Percentiles rank a stretch among this genome's conserved stretches.
Evolutionary conservation across 2,329 filamentous ascomycete species (phyloP).

Genomic region (Apiospora saccharicola): DNA sequence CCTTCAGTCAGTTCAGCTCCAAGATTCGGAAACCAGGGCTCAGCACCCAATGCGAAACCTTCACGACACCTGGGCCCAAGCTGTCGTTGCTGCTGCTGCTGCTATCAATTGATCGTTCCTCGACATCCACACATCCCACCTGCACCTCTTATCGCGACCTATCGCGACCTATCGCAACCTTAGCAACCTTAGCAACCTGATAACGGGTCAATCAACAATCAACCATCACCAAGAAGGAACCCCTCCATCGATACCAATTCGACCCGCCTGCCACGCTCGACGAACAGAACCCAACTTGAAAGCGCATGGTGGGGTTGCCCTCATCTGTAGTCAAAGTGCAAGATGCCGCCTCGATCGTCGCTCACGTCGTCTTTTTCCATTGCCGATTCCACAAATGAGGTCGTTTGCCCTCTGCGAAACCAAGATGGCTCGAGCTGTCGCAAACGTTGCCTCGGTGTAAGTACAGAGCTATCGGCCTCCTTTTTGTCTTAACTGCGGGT

Average conservation of each 20-base stretch:
- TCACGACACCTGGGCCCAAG: slow-evolving; percentile 12
- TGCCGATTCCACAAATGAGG: slow-evolving; percentile 91
- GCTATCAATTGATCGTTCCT: slow-evolving; percentile 17
- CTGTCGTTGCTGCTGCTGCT: background rate
- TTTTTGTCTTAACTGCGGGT: background rate
- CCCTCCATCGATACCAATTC: slow-evolving; percentile 8
- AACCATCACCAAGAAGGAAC: slow-evolving; percentile 13
- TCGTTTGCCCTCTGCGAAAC: slow-evolving; percentile 94
- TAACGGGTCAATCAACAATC: slow-evolving; percentile 21
- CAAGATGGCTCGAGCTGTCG: slow-evolving; percentile 97
- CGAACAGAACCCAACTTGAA: background rate
- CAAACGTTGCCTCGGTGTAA: slow-evolving; percentile 97
- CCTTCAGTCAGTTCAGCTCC: slow-evolving; percentile 14
- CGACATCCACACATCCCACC: slow-evolving; percentile 18
- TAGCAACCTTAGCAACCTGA: slow-evolving; percentile 22
- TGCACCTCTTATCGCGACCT: slow-evolving; percentile 21
- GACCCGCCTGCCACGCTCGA: slow-evolving; percentile 16
- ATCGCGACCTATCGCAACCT: slow-evolving; percentile 22
- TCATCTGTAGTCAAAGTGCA: slow-evolving; percentile 20
- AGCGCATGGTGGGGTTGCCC: slow-evolving; percentile 31
- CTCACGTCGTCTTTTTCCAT: slow-evolving; percentile 92
- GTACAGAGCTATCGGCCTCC: slow-evolving; percentile 52
- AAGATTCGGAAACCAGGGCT: slow-evolving; percentile 14
- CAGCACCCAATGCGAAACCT: slow-evolving; percentile 16
- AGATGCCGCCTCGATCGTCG: slow-evolving; percentile 87